phyloP scores from a whole-genome alignment of 2,329 filamentous ascomycete genomes.

The Monosporascus ibericus region DNA sequence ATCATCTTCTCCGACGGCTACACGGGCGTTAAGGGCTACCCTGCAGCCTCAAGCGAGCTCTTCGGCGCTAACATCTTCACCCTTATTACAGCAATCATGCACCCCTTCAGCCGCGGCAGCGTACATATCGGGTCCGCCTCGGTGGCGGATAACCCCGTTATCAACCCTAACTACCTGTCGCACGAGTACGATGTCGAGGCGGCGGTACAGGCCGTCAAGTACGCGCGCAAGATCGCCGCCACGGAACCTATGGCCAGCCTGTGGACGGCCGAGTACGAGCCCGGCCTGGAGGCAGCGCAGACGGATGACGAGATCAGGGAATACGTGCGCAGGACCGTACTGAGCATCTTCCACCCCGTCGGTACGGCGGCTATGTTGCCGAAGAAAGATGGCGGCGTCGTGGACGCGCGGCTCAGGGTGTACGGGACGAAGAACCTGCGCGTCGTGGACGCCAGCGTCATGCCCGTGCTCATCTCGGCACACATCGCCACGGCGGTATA shows the following conservation, averaged over 20 bases:
- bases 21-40: neutral
- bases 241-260: neutral
- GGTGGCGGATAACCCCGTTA: neutral
- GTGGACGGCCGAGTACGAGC: neutral
- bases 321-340: neutral
- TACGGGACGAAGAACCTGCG: neutral
- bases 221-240: neutral
- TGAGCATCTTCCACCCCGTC: neutral
- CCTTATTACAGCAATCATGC: neutral
- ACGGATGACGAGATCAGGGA: neutral
- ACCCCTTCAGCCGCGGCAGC: neutral
- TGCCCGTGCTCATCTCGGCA: neutral
- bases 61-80: neutral
- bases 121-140: neutral
- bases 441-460: neutral
- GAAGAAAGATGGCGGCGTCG: neutral
- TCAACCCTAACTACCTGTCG: neutral
- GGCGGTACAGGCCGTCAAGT: neutral
- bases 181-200: neutral
- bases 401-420: neutral
- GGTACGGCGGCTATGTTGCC: neutral
- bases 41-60: neutral
- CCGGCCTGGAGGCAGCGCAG: neutral
- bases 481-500: too few species aligned
- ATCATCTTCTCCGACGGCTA: too few species aligned